phyloP scores from a whole-genome alignment of 805 yeast species.

The Hanseniaspora occidentalis region DNA sequence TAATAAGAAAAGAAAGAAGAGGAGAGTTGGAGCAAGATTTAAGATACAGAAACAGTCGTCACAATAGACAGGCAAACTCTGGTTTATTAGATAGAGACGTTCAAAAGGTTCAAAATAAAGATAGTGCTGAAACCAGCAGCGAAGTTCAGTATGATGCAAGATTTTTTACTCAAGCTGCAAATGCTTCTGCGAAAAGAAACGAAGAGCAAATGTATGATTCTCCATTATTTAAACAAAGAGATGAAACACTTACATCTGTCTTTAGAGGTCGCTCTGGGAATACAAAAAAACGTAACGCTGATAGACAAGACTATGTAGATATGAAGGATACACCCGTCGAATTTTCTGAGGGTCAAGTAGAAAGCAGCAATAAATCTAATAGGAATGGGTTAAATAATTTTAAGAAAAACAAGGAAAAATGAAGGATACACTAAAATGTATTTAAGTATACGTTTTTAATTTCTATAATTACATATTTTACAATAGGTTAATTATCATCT shows the following conservation, averaged over 20 bases:
- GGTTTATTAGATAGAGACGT: neutral
- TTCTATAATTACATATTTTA: too few relatives aligned
- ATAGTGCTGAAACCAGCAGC: neutral
- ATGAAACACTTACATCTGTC: constrained; percentile 16
- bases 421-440: neutral
- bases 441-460: too few relatives aligned
- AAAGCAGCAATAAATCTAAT: too few relatives aligned
- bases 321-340: constrained; percentile 8
- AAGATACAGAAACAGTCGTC: constrained; percentile 13
- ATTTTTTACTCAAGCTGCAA: constrained; percentile 36
- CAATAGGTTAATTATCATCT: neutral
- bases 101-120: neutral
- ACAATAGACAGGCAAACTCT: too few relatives aligned
- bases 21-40: constrained; percentile 36
- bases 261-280: neutral
- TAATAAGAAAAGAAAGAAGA: constrained; percentile 32
- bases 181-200: constrained; percentile 17
- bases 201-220: constrained; percentile 45
- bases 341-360: constrained; percentile 12
- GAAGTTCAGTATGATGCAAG: constrained; percentile 41
- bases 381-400: constrained; percentile 10
- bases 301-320: neutral
- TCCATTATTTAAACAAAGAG: constrained; percentile 46
- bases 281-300: neutral
- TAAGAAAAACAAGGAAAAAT: constrained; percentile 6